Conservation (phyloP, 2,329 filamentous ascomycete species). For the Venturia effusa region DNA sequence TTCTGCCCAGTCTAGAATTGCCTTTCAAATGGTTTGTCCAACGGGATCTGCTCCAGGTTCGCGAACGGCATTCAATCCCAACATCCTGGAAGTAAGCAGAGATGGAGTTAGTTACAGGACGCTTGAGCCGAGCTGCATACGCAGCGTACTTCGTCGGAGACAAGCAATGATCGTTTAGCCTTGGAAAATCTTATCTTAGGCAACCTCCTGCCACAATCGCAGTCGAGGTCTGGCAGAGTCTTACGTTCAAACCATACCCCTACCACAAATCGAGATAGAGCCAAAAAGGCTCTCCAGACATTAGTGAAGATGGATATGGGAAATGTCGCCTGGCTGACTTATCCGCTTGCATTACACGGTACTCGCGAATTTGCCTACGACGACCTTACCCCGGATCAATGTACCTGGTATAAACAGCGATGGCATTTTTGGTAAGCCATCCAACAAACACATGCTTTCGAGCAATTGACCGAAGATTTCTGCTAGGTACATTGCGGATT, state of each 20-base stretch:
- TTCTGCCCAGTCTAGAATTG: neutral
- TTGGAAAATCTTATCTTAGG: neutral
- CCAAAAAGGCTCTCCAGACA: neutral
- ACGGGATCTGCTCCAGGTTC: neutral
- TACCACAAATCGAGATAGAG: neutral
- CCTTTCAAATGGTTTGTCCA: neutral
- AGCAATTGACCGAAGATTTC: neutral
- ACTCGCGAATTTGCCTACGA: constrained; percentile 21
- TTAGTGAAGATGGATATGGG: constrained; percentile 1
- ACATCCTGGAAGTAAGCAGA: neutral
- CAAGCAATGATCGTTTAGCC: neutral
- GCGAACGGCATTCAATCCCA: neutral
- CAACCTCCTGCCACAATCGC: neutral
- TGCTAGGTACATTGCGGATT: constrained; percentile 43
- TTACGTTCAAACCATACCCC: neutral
- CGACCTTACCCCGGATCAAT: constrained; percentile 32
- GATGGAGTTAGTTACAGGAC: neutral
- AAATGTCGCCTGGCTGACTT: constrained; percentile 16
- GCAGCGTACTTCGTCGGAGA: neutral
- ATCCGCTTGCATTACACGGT: constrained; percentile 15
- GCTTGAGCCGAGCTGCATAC: neutral
- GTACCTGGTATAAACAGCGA: constrained; percentile 33
- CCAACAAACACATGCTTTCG: neutral
- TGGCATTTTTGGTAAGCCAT: constrained; percentile 39
- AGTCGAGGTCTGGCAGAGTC: neutral